Evolutionary conservation across 2,329 filamentous ascomycete species (phyloP), one percentile per base, ranked within the genome.

Genomic region (Camillea tinctor): DNA sequence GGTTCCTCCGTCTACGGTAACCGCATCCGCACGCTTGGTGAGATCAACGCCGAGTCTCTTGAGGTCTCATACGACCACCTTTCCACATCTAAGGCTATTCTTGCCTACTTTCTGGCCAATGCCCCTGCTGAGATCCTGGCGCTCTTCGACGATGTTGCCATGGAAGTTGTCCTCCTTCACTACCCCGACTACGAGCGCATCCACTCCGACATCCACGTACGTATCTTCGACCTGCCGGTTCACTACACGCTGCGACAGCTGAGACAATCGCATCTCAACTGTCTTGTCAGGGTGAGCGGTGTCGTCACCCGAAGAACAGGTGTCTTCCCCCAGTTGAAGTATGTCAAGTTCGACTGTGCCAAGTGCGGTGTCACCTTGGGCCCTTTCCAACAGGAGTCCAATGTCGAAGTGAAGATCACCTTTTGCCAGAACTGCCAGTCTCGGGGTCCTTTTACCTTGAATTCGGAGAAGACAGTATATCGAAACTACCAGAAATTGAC

Each of bases 401-500:
- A 95, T 63, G 88, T 93, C 50, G 95, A 99, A 76, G 93, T 99
- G 72, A 97, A 94, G 78, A 92, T 99, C 68, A 92, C 91, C 0
- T 99, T 91, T 80, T 99, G 95, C 74, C 94, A 97, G 73, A 95
- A 91, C 74, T 99, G 95, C 77, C 94, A 98, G 77, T 96, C 92
- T 48, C 88, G 92, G 49, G 95, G 95, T 0, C 96, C 95, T 0
- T 99, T 99, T 73, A 96, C 89, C 0, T 81, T 99, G 66, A 98
- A 98, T 78, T 95, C 93, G 3, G 95, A 98, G 74, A 96, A 97
- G 81, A 99, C 95, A 0, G 91, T 99, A 17, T 99, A 99, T 79
- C 90, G 95, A 64, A 99, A 99, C 76, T 99, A 97, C 77, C 95
- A 99, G 75, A 99, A 97, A 74, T 82, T 99, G 69, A 99, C 95